Evolutionary conservation across 768 basidiomycete species (phyloP).

Genomic region (Clathrus columnatus): DNA sequence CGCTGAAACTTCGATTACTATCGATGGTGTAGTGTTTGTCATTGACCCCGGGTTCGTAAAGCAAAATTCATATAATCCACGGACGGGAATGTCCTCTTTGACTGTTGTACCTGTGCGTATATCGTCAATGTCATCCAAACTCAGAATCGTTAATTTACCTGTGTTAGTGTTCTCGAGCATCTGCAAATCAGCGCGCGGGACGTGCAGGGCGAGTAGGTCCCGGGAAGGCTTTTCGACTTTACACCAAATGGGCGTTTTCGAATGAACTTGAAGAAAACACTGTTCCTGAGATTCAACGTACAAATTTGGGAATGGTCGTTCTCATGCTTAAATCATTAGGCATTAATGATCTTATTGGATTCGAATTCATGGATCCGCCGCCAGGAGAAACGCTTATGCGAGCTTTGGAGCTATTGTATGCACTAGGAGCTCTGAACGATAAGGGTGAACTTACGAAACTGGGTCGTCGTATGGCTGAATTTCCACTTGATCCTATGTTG

Average conservation of each 20-base stretch:
- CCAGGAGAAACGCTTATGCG: constrained; percentile 97
- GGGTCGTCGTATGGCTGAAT: constrained; percentile 96
- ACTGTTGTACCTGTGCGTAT: constrained; percentile 84
- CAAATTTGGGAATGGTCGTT: constrained; percentile 93
- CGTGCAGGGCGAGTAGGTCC: constrained; percentile 97
- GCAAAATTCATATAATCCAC: constrained; percentile 97
- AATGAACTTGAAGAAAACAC: constrained; percentile 97
- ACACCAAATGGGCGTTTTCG: constrained; percentile 95
- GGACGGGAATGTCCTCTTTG: constrained; percentile 96
- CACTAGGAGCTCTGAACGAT: constrained; percentile 92
- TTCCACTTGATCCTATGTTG: constrained; percentile 97
- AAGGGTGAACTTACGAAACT: constrained; percentile 95
- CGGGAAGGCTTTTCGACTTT: constrained; percentile 96
- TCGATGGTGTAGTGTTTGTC: constrained; percentile 98
- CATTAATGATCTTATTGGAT: constrained; percentile 96
- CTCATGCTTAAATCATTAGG: constrained; percentile 92
- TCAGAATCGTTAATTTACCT: too few relatives aligned
- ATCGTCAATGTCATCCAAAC: too few relatives aligned
- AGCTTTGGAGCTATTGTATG: constrained; percentile 88
- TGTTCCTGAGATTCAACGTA: constrained; percentile 97
- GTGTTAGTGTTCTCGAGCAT: constrained; percentile 93
- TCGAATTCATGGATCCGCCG: constrained; percentile 97
- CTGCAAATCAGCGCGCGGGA: constrained; percentile 94
- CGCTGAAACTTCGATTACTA: constrained; percentile 99
- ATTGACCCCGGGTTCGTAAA: constrained; percentile 99